Percentiles rank a stretch among this genome's conserved stretches.
Conservation (phyloP, 2,329 filamentous ascomycete species). For the Clarireedia paspali region DNA sequence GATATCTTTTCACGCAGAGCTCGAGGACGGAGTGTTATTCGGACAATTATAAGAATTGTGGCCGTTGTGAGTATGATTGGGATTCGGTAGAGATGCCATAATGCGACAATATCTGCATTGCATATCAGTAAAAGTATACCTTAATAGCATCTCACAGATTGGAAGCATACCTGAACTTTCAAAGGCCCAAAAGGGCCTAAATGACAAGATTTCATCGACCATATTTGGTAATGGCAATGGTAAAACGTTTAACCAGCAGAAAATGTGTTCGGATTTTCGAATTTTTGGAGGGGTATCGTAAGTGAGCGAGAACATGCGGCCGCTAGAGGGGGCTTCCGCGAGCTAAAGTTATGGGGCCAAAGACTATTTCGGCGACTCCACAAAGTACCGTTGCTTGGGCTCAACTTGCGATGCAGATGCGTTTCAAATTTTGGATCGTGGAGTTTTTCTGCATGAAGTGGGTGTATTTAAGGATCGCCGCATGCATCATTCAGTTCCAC, state of each 20-base stretch:
- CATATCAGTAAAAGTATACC: background rate
- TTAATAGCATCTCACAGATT: background rate
- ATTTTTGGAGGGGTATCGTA: constrained; percentile 7
- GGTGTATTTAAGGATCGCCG: too few relatives aligned
- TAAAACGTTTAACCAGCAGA: background rate
- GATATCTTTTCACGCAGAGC: constrained; percentile 26
- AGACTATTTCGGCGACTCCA: background rate
- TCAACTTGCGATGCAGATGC: too few relatives aligned
- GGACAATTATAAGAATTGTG: constrained; percentile 30
- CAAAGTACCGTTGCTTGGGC: too few relatives aligned
- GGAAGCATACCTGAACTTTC: constrained; percentile 15
- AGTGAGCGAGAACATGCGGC: background rate
- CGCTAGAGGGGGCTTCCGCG: background rate
- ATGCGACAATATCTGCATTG: constrained; percentile 21
- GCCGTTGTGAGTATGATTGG: constrained; percentile 35
- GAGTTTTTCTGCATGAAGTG: too few relatives aligned
- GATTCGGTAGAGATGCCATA: constrained; percentile 41
- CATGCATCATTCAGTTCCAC: too few relatives aligned
- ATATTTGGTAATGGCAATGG: background rate
- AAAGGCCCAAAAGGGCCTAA: constrained; percentile 13
- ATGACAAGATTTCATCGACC: constrained; percentile 10
- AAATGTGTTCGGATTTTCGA: background rate
- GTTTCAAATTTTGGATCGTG: too few relatives aligned
- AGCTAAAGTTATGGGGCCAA: background rate
- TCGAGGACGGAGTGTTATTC: constrained; percentile 28